Evolutionary conservation across 2,329 filamentous ascomycete genomes (phyloP), one percentile per base, ranked within the genome.

Genomic region (Monilinia fructicola): DNA sequence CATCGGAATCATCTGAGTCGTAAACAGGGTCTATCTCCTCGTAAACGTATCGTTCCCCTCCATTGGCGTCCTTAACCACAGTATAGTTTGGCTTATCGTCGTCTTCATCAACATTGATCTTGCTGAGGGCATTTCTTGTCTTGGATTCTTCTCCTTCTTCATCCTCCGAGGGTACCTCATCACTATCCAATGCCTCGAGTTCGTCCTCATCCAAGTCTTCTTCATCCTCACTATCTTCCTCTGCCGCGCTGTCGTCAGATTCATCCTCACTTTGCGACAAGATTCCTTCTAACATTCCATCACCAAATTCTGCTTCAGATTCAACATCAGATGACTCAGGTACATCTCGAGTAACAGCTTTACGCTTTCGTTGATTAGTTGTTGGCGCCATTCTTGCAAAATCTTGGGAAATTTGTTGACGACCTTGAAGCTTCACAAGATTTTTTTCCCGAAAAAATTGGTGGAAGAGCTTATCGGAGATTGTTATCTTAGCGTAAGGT

Each of bases 1-100:
- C 89, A 77, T 97, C 94, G 3, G 91, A 91, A 76, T 97, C 94
- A 79, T 99, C 96, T 1, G 93, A 97, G 76, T 98, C 95, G 79
- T 99, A 97, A 64, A 93, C 89, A 3, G 94, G 92, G 72, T 98
- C 90, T 70, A 99, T 93, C 76, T 98, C 95, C 70, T 90, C 87
- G 79, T 98, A 99, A 54, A 97, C 84, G 76, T 96, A 99, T 77
- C 95, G 88, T 70, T 89, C 86, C 74, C 92, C 91, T 68, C 95
- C 95, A 79, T 97, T 95, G 72, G 95, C 94, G 74, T 97, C 95
- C 67, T 84, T 90, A 54, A 90, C 83, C 53, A 89, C 77, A 64
- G 80, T 82, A 70, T 86, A 86, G 70, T 83, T 82, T 66, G 79
- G 78, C 28, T 78, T 77, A 46, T 79, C 78, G 7, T 80, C 77